Conservation (phyloP, 2,329 filamentous ascomycete species). For the Botrytis deweyae region DNA sequence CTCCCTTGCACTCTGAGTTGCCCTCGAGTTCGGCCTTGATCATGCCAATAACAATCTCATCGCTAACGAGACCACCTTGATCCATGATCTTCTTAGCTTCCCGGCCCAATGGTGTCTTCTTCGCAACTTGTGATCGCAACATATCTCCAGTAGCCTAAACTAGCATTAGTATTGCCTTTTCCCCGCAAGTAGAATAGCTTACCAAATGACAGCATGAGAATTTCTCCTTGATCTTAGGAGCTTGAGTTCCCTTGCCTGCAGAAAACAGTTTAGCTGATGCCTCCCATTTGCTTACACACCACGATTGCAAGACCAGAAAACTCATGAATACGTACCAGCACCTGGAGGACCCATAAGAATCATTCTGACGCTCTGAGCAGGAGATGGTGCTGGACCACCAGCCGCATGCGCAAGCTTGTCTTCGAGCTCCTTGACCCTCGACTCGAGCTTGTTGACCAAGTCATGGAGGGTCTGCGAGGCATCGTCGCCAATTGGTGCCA, state of each 20-base stretch:
- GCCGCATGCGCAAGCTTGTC: constrained; percentile 57
- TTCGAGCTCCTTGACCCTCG: constrained; percentile 84
- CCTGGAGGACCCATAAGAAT: constrained; percentile 96
- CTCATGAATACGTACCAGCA: constrained; percentile 67
- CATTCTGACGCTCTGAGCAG: constrained; percentile 79
- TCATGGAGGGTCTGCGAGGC: constrained; percentile 78
- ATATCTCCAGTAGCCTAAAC: constrained; percentile 93
- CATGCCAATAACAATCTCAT: constrained; percentile 99
- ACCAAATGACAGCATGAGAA: constrained; percentile 97
- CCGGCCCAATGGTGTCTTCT: constrained; percentile 90
- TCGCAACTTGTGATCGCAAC: constrained; percentile 96
- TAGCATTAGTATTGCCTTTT: constrained; percentile 5
- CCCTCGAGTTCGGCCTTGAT: constrained; percentile 95
- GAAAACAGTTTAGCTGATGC: constrained; percentile 32
- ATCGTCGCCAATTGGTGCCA: constrained; percentile 86
- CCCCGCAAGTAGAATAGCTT: constrained; percentile 42
- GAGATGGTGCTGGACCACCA: constrained; percentile 51
- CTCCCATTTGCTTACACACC: not conserved
- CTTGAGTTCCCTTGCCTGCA: constrained; percentile 96
- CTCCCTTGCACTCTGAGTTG: constrained; percentile 95
- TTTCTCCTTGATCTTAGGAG: constrained; percentile 96
- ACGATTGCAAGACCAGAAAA: not conserved
- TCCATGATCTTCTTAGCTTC: constrained; percentile 99
- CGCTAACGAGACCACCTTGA: constrained; percentile 92
- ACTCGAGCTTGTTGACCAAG: constrained; percentile 79